Percentiles rank a stretch among this genome's conserved stretches.
phyloP scores from a whole-genome alignment of 768 basidiomycete genomes.

The Phlebiopsis flavidoalba region DNA sequence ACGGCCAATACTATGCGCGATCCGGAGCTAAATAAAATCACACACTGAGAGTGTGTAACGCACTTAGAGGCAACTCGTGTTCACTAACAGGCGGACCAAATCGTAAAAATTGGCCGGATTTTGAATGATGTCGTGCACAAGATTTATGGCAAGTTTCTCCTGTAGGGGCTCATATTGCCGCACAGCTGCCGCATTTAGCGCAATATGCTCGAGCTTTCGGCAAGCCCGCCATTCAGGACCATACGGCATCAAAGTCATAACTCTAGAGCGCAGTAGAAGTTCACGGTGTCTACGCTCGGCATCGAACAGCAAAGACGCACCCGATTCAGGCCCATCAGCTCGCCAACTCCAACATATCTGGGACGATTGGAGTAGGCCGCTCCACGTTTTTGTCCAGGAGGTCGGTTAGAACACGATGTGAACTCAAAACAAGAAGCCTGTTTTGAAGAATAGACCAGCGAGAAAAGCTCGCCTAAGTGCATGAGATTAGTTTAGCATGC shows the following conservation, averaged over 20 bases:
- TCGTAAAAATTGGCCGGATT: background rate
- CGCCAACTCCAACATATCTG: slow-evolving; percentile 30
- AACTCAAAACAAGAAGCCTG: slow-evolving; percentile 26
- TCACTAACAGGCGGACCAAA: background rate
- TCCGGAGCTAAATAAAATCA: background rate
- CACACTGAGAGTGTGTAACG: no score
- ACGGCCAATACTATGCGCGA: slow-evolving; percentile 1
- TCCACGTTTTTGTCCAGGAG: slow-evolving; percentile 13
- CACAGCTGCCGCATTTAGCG: slow-evolving; percentile 26
- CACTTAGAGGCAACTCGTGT: no score
- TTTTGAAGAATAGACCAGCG: slow-evolving; percentile 20
- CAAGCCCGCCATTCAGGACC: slow-evolving; percentile 20
- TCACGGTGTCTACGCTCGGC: background rate
- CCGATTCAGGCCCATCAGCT: slow-evolving; percentile 26
- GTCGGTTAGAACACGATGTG: slow-evolving; percentile 17
- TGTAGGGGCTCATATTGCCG: slow-evolving; percentile 28
- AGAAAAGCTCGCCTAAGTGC: background rate
- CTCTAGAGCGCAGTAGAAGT: background rate
- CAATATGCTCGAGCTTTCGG: slow-evolving; percentile 25
- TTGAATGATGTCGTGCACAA: slow-evolving; percentile 3
- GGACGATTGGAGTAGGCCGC: slow-evolving; percentile 16
- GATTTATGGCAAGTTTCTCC: slow-evolving; percentile 21
- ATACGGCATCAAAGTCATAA: slow-evolving; percentile 20
- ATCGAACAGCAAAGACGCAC: background rate
- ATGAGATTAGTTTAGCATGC: background rate